Conservation (phyloP, 2,329 filamentous ascomycete genomes). For the Penicillium thymicola region DNA sequence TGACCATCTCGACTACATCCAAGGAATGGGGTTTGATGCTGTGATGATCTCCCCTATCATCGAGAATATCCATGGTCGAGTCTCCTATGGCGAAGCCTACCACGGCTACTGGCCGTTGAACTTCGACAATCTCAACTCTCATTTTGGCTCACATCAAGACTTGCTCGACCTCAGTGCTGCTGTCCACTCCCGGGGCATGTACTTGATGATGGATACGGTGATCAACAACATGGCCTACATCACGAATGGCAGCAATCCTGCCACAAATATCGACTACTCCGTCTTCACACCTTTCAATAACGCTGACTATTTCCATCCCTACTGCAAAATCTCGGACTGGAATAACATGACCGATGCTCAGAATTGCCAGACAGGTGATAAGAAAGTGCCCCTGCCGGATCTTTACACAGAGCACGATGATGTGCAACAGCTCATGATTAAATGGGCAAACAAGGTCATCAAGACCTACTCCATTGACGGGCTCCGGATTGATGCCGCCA, state of each 20-base stretch:
- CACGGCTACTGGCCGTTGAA: constrained; percentile 52
- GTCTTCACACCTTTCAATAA: constrained; percentile 26
- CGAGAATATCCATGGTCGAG: constrained; percentile 36
- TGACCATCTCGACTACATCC: constrained; percentile 51
- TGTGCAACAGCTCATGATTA: constrained; percentile 37
- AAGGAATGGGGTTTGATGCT: constrained; percentile 50
- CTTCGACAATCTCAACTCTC: constrained; percentile 47
- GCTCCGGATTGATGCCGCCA: constrained; percentile 50
- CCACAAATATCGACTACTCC: constrained; percentile 24
- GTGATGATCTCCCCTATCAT: constrained; percentile 46
- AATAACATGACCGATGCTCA: constrained; percentile 27
- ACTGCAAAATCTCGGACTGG: constrained; percentile 33
- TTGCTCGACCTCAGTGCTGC: constrained; percentile 46
- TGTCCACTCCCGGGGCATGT: constrained; percentile 49
- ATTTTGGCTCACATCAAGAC: constrained; percentile 50
- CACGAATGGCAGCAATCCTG: constrained; percentile 27
- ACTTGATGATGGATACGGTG: constrained; percentile 53
- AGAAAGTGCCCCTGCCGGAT: constrained; percentile 49
- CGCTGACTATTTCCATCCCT: constrained; percentile 32
- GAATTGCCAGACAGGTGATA: constrained; percentile 19
- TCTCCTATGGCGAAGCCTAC: constrained; percentile 46
- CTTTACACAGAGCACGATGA: constrained; percentile 44
- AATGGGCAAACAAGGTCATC: constrained; percentile 42
- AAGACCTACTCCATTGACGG: constrained; percentile 49
- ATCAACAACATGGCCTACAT: constrained; percentile 48